Base-by-base conservation (phyloP, 192 early-diverging fungal species). In the Lunasporangiospora selenospora region DNA sequence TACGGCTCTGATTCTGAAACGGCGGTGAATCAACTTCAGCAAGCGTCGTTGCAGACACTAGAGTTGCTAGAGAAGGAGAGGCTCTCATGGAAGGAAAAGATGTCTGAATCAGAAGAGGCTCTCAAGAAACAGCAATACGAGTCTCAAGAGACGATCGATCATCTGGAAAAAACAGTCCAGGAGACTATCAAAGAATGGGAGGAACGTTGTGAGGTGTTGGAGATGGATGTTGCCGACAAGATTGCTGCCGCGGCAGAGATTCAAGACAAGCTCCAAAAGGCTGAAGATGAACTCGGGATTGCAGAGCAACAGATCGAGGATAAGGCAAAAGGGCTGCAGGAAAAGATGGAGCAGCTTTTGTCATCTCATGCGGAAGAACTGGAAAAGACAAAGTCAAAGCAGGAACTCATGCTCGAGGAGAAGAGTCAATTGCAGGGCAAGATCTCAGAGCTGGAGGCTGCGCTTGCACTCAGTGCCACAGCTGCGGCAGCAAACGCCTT, bases 381-480 rank as follows among this genome's bases (percentile, higher is more conserved):
- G 10, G 59, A 46, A 36, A 45, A 69, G 11, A 23, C 60, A 0
- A 73, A 76, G 13, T 32, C 27, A 4, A 45, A 77, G 15, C 61
- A 62, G 1, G 53, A 65, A 23, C 34, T 45, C 1, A 37, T 60
- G 6, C 60, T 61, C 21, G 48, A 57, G 0, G 80, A 86, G 49
- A 80, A 77, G n/a, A 53, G 67, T 18, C 60, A 69, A 52, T 58
- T 81, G 18, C 42, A 77, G 38, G 42, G 52, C 11, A 77, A 82
- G 51, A 57, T 77, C 21, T 77, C 70, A 3, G 73, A 58, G 18
- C 42, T 67, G n/a, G 58, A 61, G 40, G 33, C 50, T 39, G 51
- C 67, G 6, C 18, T 62, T 27, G 58, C 53, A 7, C 45, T 62
- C 15, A 31, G 78, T 31, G 65, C 48, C 23, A 36, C 57, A 4